phyloP scores from a whole-genome alignment of 2,329 filamentous ascomycete genomes.

The Fusarium palustre region DNA sequence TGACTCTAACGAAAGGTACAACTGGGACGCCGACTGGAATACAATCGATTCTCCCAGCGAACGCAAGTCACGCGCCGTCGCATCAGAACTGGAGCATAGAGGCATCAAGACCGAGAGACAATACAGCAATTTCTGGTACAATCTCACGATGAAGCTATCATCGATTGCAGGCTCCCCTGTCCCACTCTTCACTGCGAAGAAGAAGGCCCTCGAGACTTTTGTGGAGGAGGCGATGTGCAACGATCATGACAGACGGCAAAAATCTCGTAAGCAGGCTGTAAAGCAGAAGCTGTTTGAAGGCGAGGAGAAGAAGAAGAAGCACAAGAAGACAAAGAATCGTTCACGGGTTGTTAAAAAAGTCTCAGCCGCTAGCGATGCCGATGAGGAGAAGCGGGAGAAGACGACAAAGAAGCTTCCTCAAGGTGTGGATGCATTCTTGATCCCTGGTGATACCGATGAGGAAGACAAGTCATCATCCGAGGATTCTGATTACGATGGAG shows the following conservation, averaged over 20 bases:
- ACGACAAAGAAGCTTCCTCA: slow-evolving; percentile 15
- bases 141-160: slow-evolving; percentile 42
- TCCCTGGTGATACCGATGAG: slow-evolving; percentile 37
- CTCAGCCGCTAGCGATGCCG: slow-evolving; percentile 17
- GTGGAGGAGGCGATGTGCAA: slow-evolving; percentile 38
- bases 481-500: slow-evolving; percentile 22
- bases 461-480: slow-evolving; percentile 26
- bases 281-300: neutral
- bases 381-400: slow-evolving; percentile 4
- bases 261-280: neutral
- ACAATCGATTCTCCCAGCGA: slow-evolving; percentile 12
- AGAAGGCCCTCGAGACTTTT: slow-evolving; percentile 40
- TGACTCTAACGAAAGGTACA: slow-evolving; percentile 12
- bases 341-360: slow-evolving; percentile 29
- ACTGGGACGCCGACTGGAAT: slow-evolving; percentile 35
- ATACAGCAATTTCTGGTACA: slow-evolving; percentile 44
- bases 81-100: slow-evolving; percentile 31
- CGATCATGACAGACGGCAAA: neutral
- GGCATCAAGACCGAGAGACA: slow-evolving; percentile 31
- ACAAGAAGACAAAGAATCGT: slow-evolving; percentile 2
- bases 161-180: slow-evolving; percentile 29
- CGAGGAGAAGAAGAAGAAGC: neutral
- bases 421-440: slow-evolving; percentile 38
- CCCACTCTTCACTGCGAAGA: slow-evolving; percentile 44
- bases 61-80: slow-evolving; percentile 17